Percentiles rank a stretch among this genome's conserved stretches.
These are phyloP conservation scores for Mortierella sp. DNA, from an alignment of 371 early-diverging fungal species.

Conservation along the genomic window DNA sequence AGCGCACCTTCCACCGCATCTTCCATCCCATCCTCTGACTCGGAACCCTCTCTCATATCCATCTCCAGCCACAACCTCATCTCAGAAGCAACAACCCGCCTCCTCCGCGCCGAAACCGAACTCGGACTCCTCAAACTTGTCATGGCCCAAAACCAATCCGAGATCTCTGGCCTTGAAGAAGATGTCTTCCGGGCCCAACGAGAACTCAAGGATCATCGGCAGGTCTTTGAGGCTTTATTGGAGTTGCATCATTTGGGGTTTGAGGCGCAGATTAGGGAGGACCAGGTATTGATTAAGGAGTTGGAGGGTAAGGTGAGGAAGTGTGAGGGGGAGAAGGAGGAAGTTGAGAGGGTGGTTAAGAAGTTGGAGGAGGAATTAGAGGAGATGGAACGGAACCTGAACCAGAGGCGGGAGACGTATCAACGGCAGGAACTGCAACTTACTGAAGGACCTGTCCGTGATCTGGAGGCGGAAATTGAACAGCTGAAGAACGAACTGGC, in stretches of 20 bases:
- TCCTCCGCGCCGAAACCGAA: constrained; percentile 44
- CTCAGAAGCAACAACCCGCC: constrained; percentile 29
- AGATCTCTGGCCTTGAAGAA: constrained; percentile 43
- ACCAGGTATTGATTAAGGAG: constrained; percentile 11
- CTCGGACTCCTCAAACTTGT: constrained; percentile 40
- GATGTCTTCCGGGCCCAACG: constrained; percentile 38
- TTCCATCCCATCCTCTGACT: background rate
- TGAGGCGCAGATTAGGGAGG: constrained; percentile 24
- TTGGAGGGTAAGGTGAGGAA: constrained; percentile 9
- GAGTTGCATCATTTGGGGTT: constrained; percentile 21
- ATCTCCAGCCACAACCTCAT: constrained; percentile 17
- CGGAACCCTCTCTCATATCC: constrained; percentile 7
- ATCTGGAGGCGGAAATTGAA: constrained; percentile 14
- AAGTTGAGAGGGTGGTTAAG: background rate
- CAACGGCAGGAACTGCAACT: constrained; percentile 1
- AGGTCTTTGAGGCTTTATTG: constrained; percentile 22
- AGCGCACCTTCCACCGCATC: background rate
- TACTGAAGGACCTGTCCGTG: background rate
- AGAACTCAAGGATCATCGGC: constrained; percentile 30
- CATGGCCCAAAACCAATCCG: constrained; percentile 43
- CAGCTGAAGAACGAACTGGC: constrained; percentile 12
- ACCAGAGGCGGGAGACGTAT: constrained; percentile 3
- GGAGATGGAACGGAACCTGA: background rate
- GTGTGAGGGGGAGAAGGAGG: constrained; percentile 7
- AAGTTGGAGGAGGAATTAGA: constrained; percentile 16